phyloP scores from a whole-genome alignment of 108 stramenopile genomes.

The Cyclotella atomus region DNA sequence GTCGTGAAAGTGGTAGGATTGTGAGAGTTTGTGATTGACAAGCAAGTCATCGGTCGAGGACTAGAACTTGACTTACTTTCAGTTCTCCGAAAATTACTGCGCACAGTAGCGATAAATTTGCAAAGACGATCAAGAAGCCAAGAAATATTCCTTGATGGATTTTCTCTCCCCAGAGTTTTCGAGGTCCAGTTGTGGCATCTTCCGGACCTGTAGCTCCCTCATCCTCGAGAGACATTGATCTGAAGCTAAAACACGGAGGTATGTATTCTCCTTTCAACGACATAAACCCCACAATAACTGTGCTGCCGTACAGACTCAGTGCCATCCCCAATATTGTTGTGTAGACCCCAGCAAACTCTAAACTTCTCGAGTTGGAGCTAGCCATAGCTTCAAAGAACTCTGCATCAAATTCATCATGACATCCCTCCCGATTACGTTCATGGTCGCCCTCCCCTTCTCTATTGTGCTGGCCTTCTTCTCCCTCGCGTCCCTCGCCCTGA shows the following conservation, averaged over 20 bases:
- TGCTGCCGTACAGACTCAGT: conserved; percentile 72
- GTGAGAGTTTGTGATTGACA: neutral
- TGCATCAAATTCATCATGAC: conserved; percentile 46
- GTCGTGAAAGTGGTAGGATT: neutral
- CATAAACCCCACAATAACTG: conserved; percentile 84
- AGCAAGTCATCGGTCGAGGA: too few species aligned
- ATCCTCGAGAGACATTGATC: conserved; percentile 51
- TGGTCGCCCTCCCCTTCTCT: conserved; percentile 40
- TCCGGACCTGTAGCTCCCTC: conserved; percentile 20
- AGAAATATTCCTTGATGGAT: conserved; percentile 75
- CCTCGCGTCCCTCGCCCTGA: conserved; percentile 5
- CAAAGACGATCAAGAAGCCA: conserved; percentile 80
- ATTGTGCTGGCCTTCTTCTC: conserved; percentile 22
- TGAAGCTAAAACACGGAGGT: conserved; percentile 73
- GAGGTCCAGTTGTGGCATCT: conserved; percentile 38
- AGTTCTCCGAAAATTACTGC: conserved; percentile 89
- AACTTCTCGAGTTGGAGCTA: conserved; percentile 54
- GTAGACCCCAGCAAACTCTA: conserved; percentile 78
- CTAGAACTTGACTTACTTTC: conserved; percentile 57
- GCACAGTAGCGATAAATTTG: conserved; percentile 76
- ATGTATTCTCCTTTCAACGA: conserved; percentile 82
- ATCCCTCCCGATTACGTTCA: conserved; percentile 45
- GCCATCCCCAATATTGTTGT: conserved; percentile 68
- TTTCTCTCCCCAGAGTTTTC: conserved; percentile 48
- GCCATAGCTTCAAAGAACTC: conserved; percentile 59